Evolutionary conservation across 768 basidiomycete species (phyloP), one percentile per base, ranked within the genome.

Genomic region (Pleurotus tuoliensis): DNA sequence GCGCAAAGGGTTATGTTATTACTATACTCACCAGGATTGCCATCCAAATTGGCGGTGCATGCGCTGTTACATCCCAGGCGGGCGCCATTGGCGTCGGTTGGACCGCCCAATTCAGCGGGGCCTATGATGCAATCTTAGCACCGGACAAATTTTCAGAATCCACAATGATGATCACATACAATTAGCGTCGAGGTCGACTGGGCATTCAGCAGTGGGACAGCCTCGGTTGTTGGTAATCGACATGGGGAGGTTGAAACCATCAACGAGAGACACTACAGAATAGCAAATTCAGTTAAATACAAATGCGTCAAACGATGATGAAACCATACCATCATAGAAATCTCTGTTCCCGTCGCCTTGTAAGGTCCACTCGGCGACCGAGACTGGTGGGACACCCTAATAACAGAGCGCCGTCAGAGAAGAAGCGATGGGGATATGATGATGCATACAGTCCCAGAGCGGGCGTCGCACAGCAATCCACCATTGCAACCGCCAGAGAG

Each of bases 301-400:
- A 37, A 15, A n/a, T 37, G 5, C 9, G 34, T 22, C n/a, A 20
- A n/a, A 37, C 30, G 8, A 51, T 27, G 9, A 40, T 16, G 47
- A 11, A 24, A 20, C 59, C 70, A 11, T 52, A 84, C 84, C 81
- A 66, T 87, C 86, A 55, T 86, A 88, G 58, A 71, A 84, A 59
- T 88, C 87, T 2, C 38, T 16, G 47, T 72, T 75, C 11, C 71
- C 75, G 41, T 67, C 63, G 1, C 65, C 75, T 61, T 72, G 60
- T 5, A 88, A 68, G n/a, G 83, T 87, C 71, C 80, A 88, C 61
- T 89, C 86, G 1, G 87, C 88, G 39, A 89, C 71, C 2, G 81
- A 78, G 7, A 81, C 87, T 44, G 88, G 88, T 24, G 87, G 86
- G 16, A 84, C 73, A 47, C 80, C 81, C 79, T 79, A 6, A 37